A percentile compares a stretch with the other conserved stretches of the same genome.
These are phyloP conservation scores for Leersia perrieri DNA, from an alignment of 176 grass and related monocot species.

Conservation along the genomic window DNA sequence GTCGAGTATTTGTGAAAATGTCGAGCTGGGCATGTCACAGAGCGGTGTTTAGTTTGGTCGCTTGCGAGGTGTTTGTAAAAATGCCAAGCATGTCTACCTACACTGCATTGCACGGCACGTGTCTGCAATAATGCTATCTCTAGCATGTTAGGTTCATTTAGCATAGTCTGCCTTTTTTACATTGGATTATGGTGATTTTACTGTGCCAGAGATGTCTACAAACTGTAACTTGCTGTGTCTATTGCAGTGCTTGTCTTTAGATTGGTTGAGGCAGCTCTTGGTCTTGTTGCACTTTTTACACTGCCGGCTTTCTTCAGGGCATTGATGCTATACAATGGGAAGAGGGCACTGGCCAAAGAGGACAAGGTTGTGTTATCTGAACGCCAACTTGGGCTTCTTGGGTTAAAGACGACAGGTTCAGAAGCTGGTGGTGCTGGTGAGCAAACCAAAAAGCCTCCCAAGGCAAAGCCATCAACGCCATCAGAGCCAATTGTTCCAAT, in stretches of 20 bases:
- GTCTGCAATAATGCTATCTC: conserved; percentile 11
- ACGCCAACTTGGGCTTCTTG: conserved; percentile 60
- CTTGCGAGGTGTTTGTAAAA: conserved; percentile 38
- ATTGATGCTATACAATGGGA: conserved; percentile 50
- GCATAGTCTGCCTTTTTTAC: not conserved
- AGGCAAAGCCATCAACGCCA: conserved; percentile 46
- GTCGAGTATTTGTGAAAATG: not conserved
- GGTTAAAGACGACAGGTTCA: conserved; percentile 35
- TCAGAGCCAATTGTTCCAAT: conserved; percentile 81
- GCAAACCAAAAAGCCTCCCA: conserved; percentile 76
- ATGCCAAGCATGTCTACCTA: conserved; percentile 3
- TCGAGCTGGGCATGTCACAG: not conserved
- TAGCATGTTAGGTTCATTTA: not conserved
- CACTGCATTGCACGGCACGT: not conserved
- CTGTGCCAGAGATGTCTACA: not conserved
- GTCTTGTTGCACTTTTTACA: conserved; percentile 49
- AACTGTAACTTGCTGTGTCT: conserved; percentile 4
- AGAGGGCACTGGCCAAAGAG: conserved; percentile 39
- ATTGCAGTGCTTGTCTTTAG: conserved; percentile 60
- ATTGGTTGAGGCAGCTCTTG: conserved; percentile 47
- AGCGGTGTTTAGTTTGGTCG: not conserved
- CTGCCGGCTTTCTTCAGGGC: conserved; percentile 63
- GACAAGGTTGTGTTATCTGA: conserved; percentile 46
- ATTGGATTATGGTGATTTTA: not conserved
- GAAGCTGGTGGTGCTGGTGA: conserved; percentile 29